Conservation (phyloP, 1,139 yeast genomes). For the Protomyces gravidus region DNA sequence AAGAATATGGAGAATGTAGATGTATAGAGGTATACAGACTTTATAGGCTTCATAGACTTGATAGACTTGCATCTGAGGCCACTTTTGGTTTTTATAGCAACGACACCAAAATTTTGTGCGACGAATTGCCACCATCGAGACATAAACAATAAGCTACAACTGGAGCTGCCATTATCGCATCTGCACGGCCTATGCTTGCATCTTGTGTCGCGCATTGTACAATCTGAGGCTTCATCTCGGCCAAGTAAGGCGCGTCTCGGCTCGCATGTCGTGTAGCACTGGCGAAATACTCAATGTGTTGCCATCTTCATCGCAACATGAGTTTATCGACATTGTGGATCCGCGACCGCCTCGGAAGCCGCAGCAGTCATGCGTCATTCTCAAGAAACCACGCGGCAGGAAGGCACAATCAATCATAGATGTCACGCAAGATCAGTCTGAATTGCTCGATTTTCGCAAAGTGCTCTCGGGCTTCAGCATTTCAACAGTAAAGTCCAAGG, state of each 20-base stretch:
- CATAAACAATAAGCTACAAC: too few species aligned
- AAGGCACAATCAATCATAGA: background rate
- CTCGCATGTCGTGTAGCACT: background rate
- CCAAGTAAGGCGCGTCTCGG: background rate
- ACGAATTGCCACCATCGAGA: too few species aligned
- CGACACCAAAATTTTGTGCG: too few species aligned
- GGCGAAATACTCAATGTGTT: background rate
- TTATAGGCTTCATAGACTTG: background rate
- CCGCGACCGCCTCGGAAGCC: background rate
- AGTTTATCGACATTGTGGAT: background rate
- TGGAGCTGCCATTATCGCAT: too few species aligned
- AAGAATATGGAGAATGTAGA: conserved; percentile 21
- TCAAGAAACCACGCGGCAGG: background rate
- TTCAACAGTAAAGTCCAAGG: background rate
- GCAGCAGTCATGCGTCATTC: background rate
- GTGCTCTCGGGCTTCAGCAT: background rate
- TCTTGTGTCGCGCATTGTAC: background rate
- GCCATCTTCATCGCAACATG: background rate
- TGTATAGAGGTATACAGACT: too few species aligned
- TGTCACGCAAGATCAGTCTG: background rate
- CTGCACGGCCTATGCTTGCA: background rate
- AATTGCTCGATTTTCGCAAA: background rate
- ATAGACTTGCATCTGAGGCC: too few species aligned
- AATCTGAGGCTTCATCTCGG: background rate
- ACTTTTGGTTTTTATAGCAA: too few species aligned